Evolutionary conservation across 805 yeast genomes (phyloP), one percentile per base, ranked within the genome.

Genomic region (Wickerhamomyces strasburgensis): DNA sequence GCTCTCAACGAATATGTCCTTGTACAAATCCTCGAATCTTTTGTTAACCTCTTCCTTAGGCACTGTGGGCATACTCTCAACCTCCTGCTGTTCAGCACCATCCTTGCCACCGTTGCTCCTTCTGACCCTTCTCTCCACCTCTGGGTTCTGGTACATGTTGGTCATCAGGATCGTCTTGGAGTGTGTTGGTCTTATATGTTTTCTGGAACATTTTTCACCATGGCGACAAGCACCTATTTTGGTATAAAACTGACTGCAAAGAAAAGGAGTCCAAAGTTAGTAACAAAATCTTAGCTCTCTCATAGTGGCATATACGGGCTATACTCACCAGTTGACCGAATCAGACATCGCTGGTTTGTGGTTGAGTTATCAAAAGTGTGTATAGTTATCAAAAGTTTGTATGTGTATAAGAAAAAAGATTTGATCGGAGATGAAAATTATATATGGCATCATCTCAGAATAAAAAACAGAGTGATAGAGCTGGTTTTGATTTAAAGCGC

Each of bases 211-310:
- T 49, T 80, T 81, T 40, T 80, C 88, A 1, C 96, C 96, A 57
- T 89, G 96, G 42, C 96, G 70, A 52, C 98, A 89, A 0, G 96
- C 94, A 1, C 98, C 98, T 21, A 87, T 84, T 56, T 82, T 85
- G 44, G 72, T 67, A 54, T 79, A 87, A 55, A 88, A 88, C 27
- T 75, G 65, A 46, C 81, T 74, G 25, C 15, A 11, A 5, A n/a
- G 18, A 6, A 11, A 14, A 46, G 40, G 46, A 43, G 47, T 43
- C 35, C 3, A 21, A n/a, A n/a, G n/a, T n/a, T n/a, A n/a, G n/a
- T n/a, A n/a, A n/a, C n/a, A n/a, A n/a, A n/a, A n/a, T n/a, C n/a
- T n/a, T n/a, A n/a, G n/a, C n/a, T 10, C 5, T n/a, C 21, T 10
- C 5, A 8, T 16, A 9, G 10, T 13, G n/a, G 15, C 28, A 11